Evolutionary conservation across 495 filamentous ascomycete genomes (phyloP), one percentile per base, ranked within the genome.

Genomic region (Cercophora newfieldiana): DNA sequence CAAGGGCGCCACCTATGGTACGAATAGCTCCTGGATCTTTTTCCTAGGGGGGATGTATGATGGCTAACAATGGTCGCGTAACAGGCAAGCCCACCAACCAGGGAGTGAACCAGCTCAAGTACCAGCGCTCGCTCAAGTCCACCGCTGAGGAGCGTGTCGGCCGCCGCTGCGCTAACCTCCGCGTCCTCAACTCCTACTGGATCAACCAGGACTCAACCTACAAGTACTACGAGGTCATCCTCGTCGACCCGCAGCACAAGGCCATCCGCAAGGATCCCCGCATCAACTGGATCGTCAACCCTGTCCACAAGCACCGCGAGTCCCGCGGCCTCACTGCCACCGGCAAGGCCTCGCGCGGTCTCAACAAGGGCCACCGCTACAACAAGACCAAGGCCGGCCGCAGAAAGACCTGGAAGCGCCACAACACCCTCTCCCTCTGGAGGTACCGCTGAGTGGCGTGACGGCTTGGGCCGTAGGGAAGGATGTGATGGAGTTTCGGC

Each of bases 141-240:
- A 98, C 95, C 72, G 95, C 95, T 80, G 95, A 99, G 86, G 95
- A 98, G 91, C 96, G 95, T 90, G 94, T 98, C 77, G 95, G 96
- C 75, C 93, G 94, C 80, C 93, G 94, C 78, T 97, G 93, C 85
- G 92, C 93, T 84, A 99, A 99, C 85, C 83, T 99, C 81, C 91
- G 95, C 72, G 96, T 99, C 72, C 88, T 99, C 79, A 99, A 98
- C 88, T 97, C 93, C 72, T 99, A 99, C 92, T 99, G 95, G 95
- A 93, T 98, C 89, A 99, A 99, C 88, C 95, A 99, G 87, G 95
- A 99, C 87, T 97, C 94, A 62, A 98, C 95, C 83, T 99, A 98
- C 91, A 99, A 99, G 88, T 99, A 98, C 89, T 99, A 87, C 85
- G 95, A 99, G 85, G 88, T 99, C 81, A 97, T 99, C 86, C 91